Base-by-base conservation (phyloP, 768 basidiomycete species). In the Tricholoma flavovirens region DNA sequence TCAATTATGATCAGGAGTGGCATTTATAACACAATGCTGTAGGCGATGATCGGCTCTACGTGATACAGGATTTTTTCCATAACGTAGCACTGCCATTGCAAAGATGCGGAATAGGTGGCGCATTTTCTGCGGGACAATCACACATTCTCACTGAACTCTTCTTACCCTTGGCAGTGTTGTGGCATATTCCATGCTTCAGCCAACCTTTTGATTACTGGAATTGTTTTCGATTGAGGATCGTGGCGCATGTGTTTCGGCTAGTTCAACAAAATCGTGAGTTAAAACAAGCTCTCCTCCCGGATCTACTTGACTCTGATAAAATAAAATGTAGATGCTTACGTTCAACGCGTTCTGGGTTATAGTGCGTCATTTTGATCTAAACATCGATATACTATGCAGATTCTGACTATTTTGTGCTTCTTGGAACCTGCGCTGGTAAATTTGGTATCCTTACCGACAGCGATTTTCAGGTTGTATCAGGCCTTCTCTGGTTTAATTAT, bases 291-390 rank as follows among this genome's bases (percentile, higher is more conserved):
- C 55, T 22, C 10, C 21, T 56, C 5, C 32, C 9, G 8, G 9
- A 38, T 32, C 24, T 54, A 22, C 11, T n/a, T 22, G 35, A 5
- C 42, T 26, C 24, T 55, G 17, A 22, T 12, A 12, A 8, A 15
- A n/a, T 5, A 7, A 8, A 9, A 46, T 15, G 29, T 60, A 88
- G 86, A 87, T 88, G 87, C 74, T 87, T 3, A 72, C 73, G 5
- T 87, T 88, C 72, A 87, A 84, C 65, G 83, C 81, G 3, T 73
- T 87, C 59, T 88, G 86, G 84, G 86, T 88, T 55, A 69, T 88
- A 55, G 85, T 83, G 63, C 56, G 77, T 63, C 7, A 26, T 4
- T 26, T 40, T 12, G 15, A 19, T 11, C 14, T 17, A 11, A 36
- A 22, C 32, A 11, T 24, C 14, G 53, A 45, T 45, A 43, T 42